Evolutionary conservation across 257 asterid genomes (phyloP).

Genomic region (Solanum paucissectum): DNA sequence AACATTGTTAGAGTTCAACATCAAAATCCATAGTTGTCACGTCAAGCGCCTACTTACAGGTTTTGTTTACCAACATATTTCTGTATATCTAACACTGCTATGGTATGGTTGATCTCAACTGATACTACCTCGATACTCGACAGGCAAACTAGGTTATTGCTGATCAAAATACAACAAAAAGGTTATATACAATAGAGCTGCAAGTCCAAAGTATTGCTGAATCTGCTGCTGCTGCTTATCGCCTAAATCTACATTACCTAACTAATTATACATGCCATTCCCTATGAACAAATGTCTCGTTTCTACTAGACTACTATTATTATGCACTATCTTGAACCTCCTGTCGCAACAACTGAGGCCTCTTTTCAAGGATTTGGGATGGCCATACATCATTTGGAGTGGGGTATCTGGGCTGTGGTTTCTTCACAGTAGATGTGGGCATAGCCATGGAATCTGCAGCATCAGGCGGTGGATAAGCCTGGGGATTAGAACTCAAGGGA

Average conservation of each 20-base stretch:
- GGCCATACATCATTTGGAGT: constrained; percentile 49
- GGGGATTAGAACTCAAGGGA: constrained; percentile 18
- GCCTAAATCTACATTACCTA: not conserved
- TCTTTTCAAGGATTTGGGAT: constrained; percentile 36
- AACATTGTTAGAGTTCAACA: not conserved
- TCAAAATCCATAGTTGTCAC: not conserved
- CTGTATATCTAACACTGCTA: not conserved
- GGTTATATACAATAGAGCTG: not conserved
- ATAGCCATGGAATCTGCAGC: not conserved
- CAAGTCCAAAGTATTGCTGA: not conserved
- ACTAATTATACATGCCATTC: not conserved
- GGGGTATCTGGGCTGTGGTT: constrained; percentile 59
- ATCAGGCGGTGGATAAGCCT: constrained; percentile 9
- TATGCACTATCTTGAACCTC: not conserved
- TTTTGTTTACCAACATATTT: not conserved
- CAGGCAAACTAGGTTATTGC: not conserved
- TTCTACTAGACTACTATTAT: not conserved
- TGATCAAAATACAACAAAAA: not conserved
- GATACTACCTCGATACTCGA: not conserved
- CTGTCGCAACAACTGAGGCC: constrained; percentile 8
- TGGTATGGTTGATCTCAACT: not conserved
- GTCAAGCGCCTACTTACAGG: not conserved
- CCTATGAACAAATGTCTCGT: not conserved
- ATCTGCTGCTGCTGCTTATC: not conserved
- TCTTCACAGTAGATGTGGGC: constrained; percentile 21